These are phyloP conservation scores for Penicillium subrubescens DNA, from an alignment of 495 filamentous ascomycete species.

Conservation along the genomic window DNA sequence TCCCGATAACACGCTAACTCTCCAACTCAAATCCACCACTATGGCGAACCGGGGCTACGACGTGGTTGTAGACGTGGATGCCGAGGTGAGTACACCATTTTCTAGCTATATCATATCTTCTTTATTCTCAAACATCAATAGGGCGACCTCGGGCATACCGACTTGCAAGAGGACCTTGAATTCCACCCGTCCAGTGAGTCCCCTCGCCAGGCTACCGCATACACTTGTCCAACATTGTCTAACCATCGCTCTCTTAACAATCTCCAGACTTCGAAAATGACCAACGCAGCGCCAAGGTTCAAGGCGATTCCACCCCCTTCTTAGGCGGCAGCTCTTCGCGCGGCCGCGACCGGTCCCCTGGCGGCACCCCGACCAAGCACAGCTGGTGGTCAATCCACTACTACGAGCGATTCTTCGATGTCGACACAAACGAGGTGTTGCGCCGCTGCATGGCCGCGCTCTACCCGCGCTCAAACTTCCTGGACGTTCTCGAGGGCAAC, in stretches of 20 bases:
- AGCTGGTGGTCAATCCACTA: constrained; percentile 91
- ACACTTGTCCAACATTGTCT: not conserved
- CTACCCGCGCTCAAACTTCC: constrained; percentile 88
- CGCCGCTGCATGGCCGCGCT: constrained; percentile 80
- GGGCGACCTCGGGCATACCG: constrained; percentile 97
- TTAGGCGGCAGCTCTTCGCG: constrained; percentile 56
- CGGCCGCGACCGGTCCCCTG: constrained; percentile 45
- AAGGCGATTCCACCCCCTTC: constrained; percentile 60
- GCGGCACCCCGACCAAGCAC: constrained; percentile 66
- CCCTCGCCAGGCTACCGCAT: not conserved
- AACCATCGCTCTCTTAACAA: constrained; percentile 1
- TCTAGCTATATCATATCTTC: not conserved
- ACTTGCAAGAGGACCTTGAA: constrained; percentile 97
- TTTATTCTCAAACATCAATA: constrained; percentile 39
- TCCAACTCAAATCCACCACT: constrained; percentile 26
- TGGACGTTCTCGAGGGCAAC: constrained; percentile 96
- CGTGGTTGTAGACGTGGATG: constrained; percentile 94
- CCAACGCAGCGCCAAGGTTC: constrained; percentile 58
- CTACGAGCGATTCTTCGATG: constrained; percentile 97
- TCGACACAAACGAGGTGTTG: constrained; percentile 87
- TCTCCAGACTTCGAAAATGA: constrained; percentile 55
- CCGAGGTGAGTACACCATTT: constrained; percentile 62
- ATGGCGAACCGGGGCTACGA: constrained; percentile 93
- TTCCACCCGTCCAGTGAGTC: constrained; percentile 87
- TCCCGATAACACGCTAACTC: constrained; percentile 19